These are phyloP conservation scores for Brassica napus DNA, from an alignment of 345 rosid species.

Conservation along the genomic window DNA sequence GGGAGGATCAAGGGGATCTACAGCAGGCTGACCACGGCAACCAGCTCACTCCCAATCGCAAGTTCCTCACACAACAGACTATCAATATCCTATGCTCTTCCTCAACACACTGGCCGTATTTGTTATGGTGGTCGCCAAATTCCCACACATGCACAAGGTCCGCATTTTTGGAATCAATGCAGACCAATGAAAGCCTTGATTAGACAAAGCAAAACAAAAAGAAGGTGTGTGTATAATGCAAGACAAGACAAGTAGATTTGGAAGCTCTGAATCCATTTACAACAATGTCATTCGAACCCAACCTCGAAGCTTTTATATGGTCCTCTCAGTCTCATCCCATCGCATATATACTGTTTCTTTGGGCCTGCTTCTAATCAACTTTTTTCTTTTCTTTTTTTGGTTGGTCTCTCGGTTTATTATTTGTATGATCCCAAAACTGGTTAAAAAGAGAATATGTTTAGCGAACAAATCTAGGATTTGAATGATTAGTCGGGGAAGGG, in stretches of 20 bases:
- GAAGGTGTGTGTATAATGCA: slow-evolving; percentile 36
- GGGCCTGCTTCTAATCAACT: neutral
- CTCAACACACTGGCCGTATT: slow-evolving; percentile 67
- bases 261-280: slow-evolving; percentile 16
- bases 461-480: neutral
- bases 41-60: too few relatives aligned
- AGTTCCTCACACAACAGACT: slow-evolving; percentile 61
- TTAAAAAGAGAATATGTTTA: too few relatives aligned
- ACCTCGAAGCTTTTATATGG: neutral
- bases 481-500: neutral
- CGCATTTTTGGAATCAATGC: slow-evolving; percentile 84
- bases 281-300: neutral
- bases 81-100: slow-evolving; percentile 73
- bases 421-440: neutral
- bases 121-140: slow-evolving; percentile 74
- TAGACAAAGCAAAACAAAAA: slow-evolving; percentile 23
- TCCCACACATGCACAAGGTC: slow-evolving; percentile 87
- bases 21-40: too few relatives aligned
- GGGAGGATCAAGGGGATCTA: too few relatives aligned
- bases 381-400: neutral
- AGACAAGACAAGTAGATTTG: neutral
- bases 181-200: slow-evolving; percentile 48
- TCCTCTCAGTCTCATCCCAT: slow-evolving; percentile 3
- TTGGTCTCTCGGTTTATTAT: neutral
- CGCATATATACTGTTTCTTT: slow-evolving; percentile 11